Percentiles rank a stretch among this genome's conserved stretches.
Conservation (phyloP, 2,329 filamentous ascomycete genomes). For the Arachnopeziza araneosa region DNA sequence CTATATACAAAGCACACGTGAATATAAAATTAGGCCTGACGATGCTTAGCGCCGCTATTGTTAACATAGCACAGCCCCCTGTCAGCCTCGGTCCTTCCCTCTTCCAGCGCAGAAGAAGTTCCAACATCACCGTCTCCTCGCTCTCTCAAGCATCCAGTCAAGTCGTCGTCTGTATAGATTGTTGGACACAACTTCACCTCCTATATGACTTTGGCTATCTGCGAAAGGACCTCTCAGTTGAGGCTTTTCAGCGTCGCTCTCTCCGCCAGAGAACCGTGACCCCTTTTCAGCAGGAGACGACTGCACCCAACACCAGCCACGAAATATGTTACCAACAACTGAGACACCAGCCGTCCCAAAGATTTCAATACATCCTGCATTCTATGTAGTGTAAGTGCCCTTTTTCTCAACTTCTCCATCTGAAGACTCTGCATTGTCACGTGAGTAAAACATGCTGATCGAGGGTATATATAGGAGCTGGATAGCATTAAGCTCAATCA, state of each 20-base stretch:
- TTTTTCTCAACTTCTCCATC: not conserved
- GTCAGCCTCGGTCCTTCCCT: not conserved
- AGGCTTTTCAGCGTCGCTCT: not conserved
- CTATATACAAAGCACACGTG: too few species aligned
- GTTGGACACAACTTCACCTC: too few species aligned
- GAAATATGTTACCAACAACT: not conserved
- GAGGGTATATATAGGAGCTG: constrained; percentile 44
- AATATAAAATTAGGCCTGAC: too few species aligned
- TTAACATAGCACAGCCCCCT: not conserved
- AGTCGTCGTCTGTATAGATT: too few species aligned
- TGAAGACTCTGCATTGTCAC: not conserved
- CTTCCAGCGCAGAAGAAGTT: not conserved
- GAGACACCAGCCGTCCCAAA: not conserved
- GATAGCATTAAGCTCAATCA: constrained; percentile 84
- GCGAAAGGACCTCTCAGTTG: not conserved
- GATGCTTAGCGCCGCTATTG: not conserved
- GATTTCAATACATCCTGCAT: not conserved
- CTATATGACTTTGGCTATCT: not conserved
- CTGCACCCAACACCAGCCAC: not conserved
- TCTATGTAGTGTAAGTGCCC: not conserved
- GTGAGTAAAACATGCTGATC: not conserved
- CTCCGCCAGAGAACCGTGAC: not conserved
- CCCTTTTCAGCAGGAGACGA: not conserved
- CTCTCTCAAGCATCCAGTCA: too few species aligned
- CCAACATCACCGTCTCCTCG: not conserved